phyloP scores from a whole-genome alignment of 257 asterid species.

The Solanum phureja region DNA sequence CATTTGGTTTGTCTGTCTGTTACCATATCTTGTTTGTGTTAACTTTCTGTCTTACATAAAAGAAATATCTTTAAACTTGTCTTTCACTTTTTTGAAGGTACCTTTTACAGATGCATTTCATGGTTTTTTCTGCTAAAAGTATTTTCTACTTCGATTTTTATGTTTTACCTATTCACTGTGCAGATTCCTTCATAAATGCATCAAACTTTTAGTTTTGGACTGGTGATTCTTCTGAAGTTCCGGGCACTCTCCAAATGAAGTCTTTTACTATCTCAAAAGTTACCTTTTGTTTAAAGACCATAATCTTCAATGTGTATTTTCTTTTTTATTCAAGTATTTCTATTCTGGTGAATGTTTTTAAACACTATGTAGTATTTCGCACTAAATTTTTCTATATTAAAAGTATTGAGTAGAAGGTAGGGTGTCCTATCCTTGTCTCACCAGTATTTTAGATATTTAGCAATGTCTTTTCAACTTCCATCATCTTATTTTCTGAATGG shows the following conservation, averaged over 20 bases:
- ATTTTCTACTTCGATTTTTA: conserved; percentile 28
- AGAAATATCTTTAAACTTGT: neutral
- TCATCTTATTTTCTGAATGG: conserved; percentile 1
- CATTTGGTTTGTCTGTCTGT: neutral
- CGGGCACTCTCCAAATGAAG: conserved; percentile 78
- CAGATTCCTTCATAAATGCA: conserved; percentile 89
- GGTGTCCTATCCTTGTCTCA: conserved; percentile 11
- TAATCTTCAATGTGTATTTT: conserved; percentile 51
- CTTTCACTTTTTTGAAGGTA: neutral
- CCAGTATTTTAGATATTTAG: conserved; percentile 15
- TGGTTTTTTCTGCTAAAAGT: conserved; percentile 9
- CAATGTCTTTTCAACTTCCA: conserved; percentile 9
- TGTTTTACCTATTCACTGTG: conserved; percentile 66
- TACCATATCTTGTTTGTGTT: neutral
- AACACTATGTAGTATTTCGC: conserved; percentile 38
- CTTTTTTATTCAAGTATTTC: conserved; percentile 20
- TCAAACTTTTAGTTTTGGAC: conserved; percentile 88
- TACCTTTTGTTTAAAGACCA: conserved; percentile 48
- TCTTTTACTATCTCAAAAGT: conserved; percentile 61
- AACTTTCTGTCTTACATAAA: neutral
- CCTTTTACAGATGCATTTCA: neutral
- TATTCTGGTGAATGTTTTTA: conserved; percentile 36
- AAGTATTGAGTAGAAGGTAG: conserved; percentile 26
- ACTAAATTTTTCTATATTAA: conserved; percentile 22
- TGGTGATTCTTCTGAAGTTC: conserved; percentile 98